Conservation (phyloP, 495 filamentous ascomycete species). For the Penicillium cosmopolitanum region DNA sequence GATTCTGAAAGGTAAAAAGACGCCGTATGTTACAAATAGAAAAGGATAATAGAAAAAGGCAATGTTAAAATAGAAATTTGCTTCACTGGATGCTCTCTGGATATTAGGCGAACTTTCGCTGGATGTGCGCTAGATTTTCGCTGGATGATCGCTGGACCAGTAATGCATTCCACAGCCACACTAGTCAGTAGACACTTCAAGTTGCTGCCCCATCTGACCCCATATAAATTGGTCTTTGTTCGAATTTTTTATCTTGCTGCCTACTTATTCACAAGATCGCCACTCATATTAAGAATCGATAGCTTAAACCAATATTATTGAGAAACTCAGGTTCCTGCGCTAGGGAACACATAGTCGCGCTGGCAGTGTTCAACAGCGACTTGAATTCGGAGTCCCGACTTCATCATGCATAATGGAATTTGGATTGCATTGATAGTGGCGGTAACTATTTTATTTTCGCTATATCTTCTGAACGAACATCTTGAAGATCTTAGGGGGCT, state of each 20-base stretch:
- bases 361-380: background rate
- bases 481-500: background rate
- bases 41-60: too few relatives aligned
- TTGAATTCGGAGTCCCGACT: background rate
- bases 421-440: background rate
- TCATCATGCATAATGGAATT: conserved; percentile 8
- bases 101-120: background rate
- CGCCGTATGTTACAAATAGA: too few relatives aligned
- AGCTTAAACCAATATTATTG: background rate
- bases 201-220: background rate
- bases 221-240: background rate
- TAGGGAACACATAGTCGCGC: background rate
- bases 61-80: background rate
- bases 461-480: conserved; percentile 6
- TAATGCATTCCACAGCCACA: too few relatives aligned
- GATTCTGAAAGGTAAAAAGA: background rate
- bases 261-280: background rate
- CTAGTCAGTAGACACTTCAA: too few relatives aligned
- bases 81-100: background rate
- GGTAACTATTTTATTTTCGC: background rate
- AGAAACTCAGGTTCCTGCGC: background rate
- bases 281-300: background rate
- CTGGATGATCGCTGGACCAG: conserved; percentile 4
- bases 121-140: background rate
- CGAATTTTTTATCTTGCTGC: conserved; percentile 4